Evolutionary conservation across 2,329 filamentous ascomycete species (phyloP), one percentile per base, ranked within the genome.

Genomic region (Monascus ruber): DNA sequence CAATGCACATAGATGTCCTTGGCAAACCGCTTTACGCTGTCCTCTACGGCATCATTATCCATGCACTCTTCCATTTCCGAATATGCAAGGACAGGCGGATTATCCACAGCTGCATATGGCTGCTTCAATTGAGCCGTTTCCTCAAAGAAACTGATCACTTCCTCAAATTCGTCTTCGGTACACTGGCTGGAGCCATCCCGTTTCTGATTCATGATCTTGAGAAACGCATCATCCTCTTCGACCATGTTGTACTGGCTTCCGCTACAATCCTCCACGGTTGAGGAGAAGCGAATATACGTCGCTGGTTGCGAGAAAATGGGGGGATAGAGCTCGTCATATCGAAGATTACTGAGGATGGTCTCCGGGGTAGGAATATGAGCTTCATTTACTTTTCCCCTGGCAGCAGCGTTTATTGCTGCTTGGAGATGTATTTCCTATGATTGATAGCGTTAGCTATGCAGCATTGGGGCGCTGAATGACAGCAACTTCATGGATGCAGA

Each of bases 231-330:
- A 66, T 98, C 91, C 55, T 94, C 86, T 48, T 82, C 80, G 26
- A 81, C 88, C 83, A 96, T 89, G 66, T 94, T 87, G 79, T 98
- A 98, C 53, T 81, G 77, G 59, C 82, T 84, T 54, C 85, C 84
- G 56, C 86, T 82, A 54, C 83, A 94, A 65, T 98, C 91, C 66
- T 98, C 91, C 45, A 98, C 89, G 2, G 91, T 98, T 50, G 94
- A 89, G 47, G 91, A 96, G 68, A 94, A 96, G 48, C 89, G 86
- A 60, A 98, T 94, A 65, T 96, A 96, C 45, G 88, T 91, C 45
- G 81, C 79, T 38, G 91, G 87, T 62, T 93, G 83, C 54, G 80
- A 76, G 65, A 89, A 95, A 42, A 72, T 70, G 48, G 76, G 78
- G 36, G 82, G 77, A 60, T 96, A 96, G 52, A 95, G 76, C 54